Evolutionary conservation across 1,284 basidiomycete genomes (phyloP), one percentile per base, ranked within the genome.

Genomic region (Microstroma glucosiphilum): DNA sequence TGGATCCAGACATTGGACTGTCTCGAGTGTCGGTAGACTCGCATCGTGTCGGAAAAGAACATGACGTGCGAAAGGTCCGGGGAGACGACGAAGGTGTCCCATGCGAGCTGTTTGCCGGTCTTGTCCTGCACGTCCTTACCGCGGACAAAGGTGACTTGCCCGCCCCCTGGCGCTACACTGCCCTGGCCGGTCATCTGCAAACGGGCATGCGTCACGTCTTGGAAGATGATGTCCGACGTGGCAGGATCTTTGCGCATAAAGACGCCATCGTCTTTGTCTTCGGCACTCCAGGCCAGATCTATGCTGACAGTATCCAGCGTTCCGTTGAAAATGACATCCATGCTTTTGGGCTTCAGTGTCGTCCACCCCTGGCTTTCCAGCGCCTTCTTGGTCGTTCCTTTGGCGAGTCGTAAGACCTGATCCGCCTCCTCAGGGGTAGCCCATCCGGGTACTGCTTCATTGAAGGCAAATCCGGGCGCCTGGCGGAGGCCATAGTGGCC

Each of bases 11-110:
- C 92, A 78, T 93, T 93, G 23, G 88, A 88, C 75, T 89, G 88
- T 59, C 86, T 87, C 8, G 92, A 96, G 79, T 89, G 85, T 42
- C 94, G 85, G 92, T 93, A 98, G 87, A 93, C 90, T 86, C 90
- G 67, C 11, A 54, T 57, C 41, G 60, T 55, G 9, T 61, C 65
- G n/a, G 57, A 67, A 55, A 67, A 68, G 65, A 76, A 71, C 13
- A 76, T 26, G n/a, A 72, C 67, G 59, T 64, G 69, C 6, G 49
- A 40, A 42, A 76, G 57, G 56, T 76, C 71, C 1, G 72, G 71
- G 2, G 70, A 69, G 40, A 75, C 58, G 42, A 60, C 62, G 63
- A 67, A 76, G 23, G 58, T 53, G 23, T 65, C 65, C 67, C 69
- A 76, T 23, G 61, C 57, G 15, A 76, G 37, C 57, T 61, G 67